These are phyloP conservation scores for Gaultheria prostrata DNA, from an alignment of 148 eudicot species.

Conservation along the genomic window DNA sequence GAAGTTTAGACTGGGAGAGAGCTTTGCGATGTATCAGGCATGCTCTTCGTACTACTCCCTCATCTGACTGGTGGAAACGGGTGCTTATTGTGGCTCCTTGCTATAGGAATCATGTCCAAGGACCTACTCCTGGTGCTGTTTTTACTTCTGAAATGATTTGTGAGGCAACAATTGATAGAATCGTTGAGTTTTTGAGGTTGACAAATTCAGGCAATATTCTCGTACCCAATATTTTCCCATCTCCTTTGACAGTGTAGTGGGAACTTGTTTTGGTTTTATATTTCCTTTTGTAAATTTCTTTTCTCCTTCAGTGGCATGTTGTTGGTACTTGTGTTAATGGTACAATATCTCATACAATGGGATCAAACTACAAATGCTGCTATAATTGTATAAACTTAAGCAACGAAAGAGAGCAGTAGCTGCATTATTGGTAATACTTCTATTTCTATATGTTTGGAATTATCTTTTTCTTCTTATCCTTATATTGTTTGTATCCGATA, in stretches of 20 bases:
- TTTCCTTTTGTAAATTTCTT: not conserved
- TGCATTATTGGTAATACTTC: not conserved
- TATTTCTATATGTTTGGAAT: not conserved
- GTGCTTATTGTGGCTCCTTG: slow-evolving; percentile 88
- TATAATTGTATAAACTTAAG: not conserved
- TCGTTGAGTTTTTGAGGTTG: slow-evolving; percentile 82
- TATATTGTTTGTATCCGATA: not conserved
- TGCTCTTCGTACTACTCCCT: slow-evolving; percentile 90
- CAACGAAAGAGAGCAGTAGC: slow-evolving; percentile 6
- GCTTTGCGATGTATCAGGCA: slow-evolving; percentile 91
- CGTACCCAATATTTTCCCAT: not conserved
- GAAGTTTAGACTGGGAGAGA: slow-evolving; percentile 97
- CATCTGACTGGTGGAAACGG: slow-evolving; percentile 99
- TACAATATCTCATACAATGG: not conserved
- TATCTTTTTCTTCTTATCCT: not conserved
- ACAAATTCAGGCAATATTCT: slow-evolving; percentile 83
- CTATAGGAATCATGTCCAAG: slow-evolving; percentile 54
- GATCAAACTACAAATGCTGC: not conserved
- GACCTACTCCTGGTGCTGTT: slow-evolving; percentile 84
- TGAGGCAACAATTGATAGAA: slow-evolving; percentile 91
- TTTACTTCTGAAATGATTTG: slow-evolving; percentile 94
- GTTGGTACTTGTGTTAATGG: not conserved
- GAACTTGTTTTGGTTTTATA: not conserved
- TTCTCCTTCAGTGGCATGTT: not conserved
- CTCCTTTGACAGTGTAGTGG: not conserved